Evolutionary conservation across 2,329 filamentous ascomycete genomes (phyloP).

Genomic region (Colletotrichum destructivum): DNA sequence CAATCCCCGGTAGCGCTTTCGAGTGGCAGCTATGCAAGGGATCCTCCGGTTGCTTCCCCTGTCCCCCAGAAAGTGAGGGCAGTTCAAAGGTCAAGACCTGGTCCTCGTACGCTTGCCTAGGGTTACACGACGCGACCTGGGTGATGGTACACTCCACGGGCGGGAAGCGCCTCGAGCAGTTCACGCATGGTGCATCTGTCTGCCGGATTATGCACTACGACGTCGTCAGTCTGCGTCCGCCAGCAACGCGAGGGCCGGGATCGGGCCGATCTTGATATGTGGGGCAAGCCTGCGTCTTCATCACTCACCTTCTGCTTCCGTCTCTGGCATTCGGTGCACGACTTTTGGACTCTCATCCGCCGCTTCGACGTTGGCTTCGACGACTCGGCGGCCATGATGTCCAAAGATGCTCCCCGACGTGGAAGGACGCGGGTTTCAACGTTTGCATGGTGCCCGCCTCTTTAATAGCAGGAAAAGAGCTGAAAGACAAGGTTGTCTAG

Average conservation of each 20-base stretch:
- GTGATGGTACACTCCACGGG: conserved; percentile 40
- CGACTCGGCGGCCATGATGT: conserved; percentile 28
- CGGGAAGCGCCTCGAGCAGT: conserved; percentile 43
- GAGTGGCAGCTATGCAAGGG: background rate
- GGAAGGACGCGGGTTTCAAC: background rate
- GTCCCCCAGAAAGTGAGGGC: conserved; percentile 16
- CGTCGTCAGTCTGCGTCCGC: background rate
- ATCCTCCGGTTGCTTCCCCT: conserved; percentile 16
- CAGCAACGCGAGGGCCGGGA: background rate
- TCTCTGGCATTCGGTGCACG: conserved; percentile 43
- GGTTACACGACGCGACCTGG: conserved; percentile 19
- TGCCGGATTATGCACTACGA: conserved; percentile 42
- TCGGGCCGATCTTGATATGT: conserved; percentile 4
- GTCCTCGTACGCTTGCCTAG: conserved; percentile 32
- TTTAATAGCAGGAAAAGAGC: background rate
- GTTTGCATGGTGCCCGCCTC: background rate
- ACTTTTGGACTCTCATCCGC: conserved; percentile 41
- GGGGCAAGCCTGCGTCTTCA: background rate
- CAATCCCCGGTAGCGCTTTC: background rate
- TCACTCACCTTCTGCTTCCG: conserved; percentile 43
- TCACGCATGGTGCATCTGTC: conserved; percentile 32
- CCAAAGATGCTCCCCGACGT: background rate
- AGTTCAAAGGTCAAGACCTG: conserved; percentile 39
- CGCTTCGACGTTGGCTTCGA: conserved; percentile 34
- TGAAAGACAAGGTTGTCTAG: conserved; percentile 15